phyloP scores from a whole-genome alignment of 352 stramenopile species.

The Phytophthora europaea region DNA sequence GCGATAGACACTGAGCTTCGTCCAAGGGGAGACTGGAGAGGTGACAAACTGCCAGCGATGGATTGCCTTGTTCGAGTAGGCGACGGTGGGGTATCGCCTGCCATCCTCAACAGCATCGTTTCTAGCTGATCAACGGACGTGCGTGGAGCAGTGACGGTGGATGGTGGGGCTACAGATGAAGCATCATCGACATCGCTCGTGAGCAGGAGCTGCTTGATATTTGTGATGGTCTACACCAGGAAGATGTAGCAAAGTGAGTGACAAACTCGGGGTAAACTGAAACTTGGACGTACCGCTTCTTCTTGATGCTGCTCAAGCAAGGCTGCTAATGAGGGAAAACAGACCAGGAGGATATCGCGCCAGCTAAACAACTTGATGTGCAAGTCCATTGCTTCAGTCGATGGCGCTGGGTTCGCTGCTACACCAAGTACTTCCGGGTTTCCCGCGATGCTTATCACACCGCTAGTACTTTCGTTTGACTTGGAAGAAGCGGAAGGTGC shows the following conservation, averaged over 20 bases:
- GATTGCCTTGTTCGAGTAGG: conserved; percentile 3
- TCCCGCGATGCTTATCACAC: background rate
- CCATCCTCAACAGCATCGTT: conserved; percentile 28
- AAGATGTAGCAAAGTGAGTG: background rate
- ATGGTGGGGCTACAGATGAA: background rate
- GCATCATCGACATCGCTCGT: background rate
- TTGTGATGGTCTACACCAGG: conserved; percentile 18
- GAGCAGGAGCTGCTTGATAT: conserved; percentile 21
- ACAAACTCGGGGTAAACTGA: background rate
- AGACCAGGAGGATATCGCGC: conserved; percentile 50
- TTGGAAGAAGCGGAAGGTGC: background rate
- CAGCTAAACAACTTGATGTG: conserved; percentile 47
- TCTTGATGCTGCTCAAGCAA: conserved; percentile 35
- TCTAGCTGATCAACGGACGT: conserved; percentile 20
- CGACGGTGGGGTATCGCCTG: conserved; percentile 14
- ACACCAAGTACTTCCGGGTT: conserved; percentile 21
- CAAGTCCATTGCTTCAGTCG: background rate
- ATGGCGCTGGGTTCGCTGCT: background rate
- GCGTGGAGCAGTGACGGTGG: background rate
- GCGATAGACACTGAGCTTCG: conserved; percentile 17
- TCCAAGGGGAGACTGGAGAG: conserved; percentile 11
- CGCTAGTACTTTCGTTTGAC: background rate
- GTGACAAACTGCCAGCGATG: conserved; percentile 1
- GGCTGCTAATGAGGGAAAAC: conserved; percentile 36
- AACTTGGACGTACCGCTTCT: conserved; percentile 16